These are phyloP conservation scores for Dactylellina drechsleri DNA, from an alignment of 2,329 filamentous ascomycete genomes.

Conservation along the genomic window DNA sequence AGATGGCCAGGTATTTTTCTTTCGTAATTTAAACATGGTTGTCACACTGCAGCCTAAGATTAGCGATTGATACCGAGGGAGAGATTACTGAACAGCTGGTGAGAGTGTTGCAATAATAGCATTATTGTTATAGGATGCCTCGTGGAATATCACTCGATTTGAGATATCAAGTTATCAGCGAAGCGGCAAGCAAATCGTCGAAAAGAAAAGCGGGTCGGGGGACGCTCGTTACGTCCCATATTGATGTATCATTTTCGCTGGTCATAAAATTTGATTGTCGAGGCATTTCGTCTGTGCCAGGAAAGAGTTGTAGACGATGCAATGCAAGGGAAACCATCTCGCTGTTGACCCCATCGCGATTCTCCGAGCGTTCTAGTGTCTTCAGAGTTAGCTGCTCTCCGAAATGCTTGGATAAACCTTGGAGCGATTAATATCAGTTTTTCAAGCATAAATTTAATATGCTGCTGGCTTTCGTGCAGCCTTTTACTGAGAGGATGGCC, in stretches of 20 bases:
- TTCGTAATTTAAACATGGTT: conserved; percentile 27
- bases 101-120: too few relatives aligned
- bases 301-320: neutral
- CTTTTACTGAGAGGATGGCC: conserved; percentile 5
- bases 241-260: neutral
- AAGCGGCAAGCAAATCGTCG: neutral
- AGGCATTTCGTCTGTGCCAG: too few relatives aligned
- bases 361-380: conserved; percentile 52
- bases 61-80: conserved; percentile 32
- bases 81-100: conserved; percentile 32
- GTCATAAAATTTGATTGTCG: too few relatives aligned
- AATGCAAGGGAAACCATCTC: conserved; percentile 33
- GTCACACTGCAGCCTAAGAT: conserved; percentile 48
- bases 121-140: too few relatives aligned
- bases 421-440: conserved; percentile 44
- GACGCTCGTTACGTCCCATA: neutral
- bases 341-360: conserved; percentile 46
- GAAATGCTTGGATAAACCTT: conserved; percentile 48
- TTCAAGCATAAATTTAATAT: conserved; percentile 24
- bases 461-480: conserved; percentile 1
- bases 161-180: conserved; percentile 26
- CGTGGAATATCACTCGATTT: neutral
- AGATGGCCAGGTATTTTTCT: too few relatives aligned
- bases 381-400: conserved; percentile 36
- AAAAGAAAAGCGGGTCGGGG: neutral